Conservation (phyloP, 176 grass and related monocot species). For the Bromus sterilis region DNA sequence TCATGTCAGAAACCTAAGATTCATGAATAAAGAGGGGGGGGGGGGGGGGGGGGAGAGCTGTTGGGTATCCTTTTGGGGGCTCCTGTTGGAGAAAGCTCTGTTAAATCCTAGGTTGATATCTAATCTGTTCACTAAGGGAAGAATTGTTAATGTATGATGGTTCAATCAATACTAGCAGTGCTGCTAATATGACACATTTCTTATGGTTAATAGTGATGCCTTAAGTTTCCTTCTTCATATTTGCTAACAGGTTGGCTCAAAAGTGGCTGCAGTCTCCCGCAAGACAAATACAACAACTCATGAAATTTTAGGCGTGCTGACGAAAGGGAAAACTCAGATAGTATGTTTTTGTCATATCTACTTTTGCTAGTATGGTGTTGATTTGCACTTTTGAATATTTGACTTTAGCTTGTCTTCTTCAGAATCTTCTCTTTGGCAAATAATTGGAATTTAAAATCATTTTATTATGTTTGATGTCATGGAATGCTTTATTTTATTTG, state of each 20-base stretch:
- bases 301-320: conserved; percentile 86
- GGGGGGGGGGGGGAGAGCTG: too few relatives aligned
- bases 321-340: conserved; percentile 92
- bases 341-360: conserved; percentile 21
- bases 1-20: too few relatives aligned
- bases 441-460: conserved; percentile 18
- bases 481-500: not conserved
- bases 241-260: conserved; percentile 67
- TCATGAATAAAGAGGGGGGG: too few relatives aligned
- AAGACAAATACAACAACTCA: conserved; percentile 99
- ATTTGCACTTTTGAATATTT: conserved; percentile 3
- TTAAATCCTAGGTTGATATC: not conserved
- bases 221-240: conserved; percentile 11
- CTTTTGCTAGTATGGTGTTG: not conserved
- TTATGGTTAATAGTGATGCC: not conserved
- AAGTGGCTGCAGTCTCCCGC: conserved; percentile 89
- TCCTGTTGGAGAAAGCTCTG: too few relatives aligned
- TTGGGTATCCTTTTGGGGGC: too few relatives aligned
- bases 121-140: not conserved
- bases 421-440: not conserved
- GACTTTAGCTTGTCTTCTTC: not conserved
- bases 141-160: not conserved
- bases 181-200: conserved; percentile 7
- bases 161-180: not conserved
- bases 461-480: not conserved